Evolutionary conservation across 2,329 filamentous ascomycete species (phyloP), one percentile per base, ranked within the genome.

Genomic region (Penicillium sp.): DNA sequence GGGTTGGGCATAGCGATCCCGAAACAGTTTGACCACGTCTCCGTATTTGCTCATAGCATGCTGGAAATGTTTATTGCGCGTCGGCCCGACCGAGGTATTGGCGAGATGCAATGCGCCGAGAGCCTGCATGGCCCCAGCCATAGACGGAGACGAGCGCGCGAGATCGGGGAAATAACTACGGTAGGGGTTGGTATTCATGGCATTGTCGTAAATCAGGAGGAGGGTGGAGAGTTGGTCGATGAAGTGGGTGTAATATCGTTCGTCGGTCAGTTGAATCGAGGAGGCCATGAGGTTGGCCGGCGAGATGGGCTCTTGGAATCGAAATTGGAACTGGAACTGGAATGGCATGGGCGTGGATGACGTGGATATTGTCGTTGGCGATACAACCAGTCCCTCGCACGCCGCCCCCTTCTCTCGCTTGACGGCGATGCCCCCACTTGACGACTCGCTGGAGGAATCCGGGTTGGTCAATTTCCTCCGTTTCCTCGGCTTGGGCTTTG

Each of bases 31-130:
- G 8, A 75, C 70, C 4, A 72, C 68, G 40, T 67, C 63, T 3
- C 69, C 70, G 41, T 75, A 75, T 46, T 70, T 68, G 12, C 64
- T 62, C 66, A 74, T 70, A 3, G 71, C 72, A 24, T 71, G 63
- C 37, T 72, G 67, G 29, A 72, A 68, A 57, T 75, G 71, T 7
- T 56, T 50, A 42, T 65, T 66, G 27, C 66, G 68, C 34, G 72
- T 58, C 12, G 60, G 59, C 1, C 67, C 65, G 2, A 52, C 50
- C 1, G 71, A 69, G 1, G 72, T 70, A 32, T 72, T 72, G n/a
- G 71, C 68, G n/a, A 74, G 60, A 51, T 75, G 72, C 46, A 75
- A 65, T 23, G 72, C 72, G 8, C 71, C 72, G 21, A 75, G 55
- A 15, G 72, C 71, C 50, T 73, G 66, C 72, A 75, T 74, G 13